Base-by-base conservation (phyloP, 208 protist genomes). In the Trypanosoma scelopori region DNA sequence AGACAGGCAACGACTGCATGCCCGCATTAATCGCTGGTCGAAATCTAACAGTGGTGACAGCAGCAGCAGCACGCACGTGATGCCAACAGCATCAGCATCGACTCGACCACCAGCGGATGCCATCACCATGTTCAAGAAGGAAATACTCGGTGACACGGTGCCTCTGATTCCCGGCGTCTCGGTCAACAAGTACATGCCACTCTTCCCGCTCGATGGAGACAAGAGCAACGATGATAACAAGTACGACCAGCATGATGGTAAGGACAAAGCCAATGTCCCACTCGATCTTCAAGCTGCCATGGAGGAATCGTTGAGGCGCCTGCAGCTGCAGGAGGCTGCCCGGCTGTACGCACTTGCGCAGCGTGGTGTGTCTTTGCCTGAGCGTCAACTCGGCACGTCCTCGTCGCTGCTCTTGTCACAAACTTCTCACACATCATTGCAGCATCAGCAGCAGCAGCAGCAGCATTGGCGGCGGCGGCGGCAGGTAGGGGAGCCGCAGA, bases 251-350 rank as follows among this genome's bases (percentile, higher is more conserved):
- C 6, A 22, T n/a, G 37, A 35, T 49, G 30, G 20, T 53, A 43
- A 55, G 12, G 25, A 20, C 7, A 27, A 39, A 15, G 35, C 22
- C 28, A 47, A 22, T 11, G 22, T 43, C 49, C 55, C 74, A 47
- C 55, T 79, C 27, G 84, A 88, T 30, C 52, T 89, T 35, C 82
- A 79, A 25, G 78, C 80, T 0, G 84, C 86, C 0, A 77, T 91
- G 74, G 81, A 90, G 70, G 84, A 93, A 69, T 85, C 86, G 0
- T 76, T 62, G 12, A 68, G 79, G 5, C 81, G 89, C 15, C 63
- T 93, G 23, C 74, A 87, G 65, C 70, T 89, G 49, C 89, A 94
- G 60, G 79, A 82, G 9, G 79, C 74, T 13, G 81, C 83, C 9
- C 79, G 84, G 12, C 65, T 37, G 15, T 83, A 84, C 63, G 75